These are phyloP conservation scores for Dothideomycetidae sp. DNA, from an alignment of 2,329 filamentous ascomycete genomes.

Conservation along the genomic window DNA sequence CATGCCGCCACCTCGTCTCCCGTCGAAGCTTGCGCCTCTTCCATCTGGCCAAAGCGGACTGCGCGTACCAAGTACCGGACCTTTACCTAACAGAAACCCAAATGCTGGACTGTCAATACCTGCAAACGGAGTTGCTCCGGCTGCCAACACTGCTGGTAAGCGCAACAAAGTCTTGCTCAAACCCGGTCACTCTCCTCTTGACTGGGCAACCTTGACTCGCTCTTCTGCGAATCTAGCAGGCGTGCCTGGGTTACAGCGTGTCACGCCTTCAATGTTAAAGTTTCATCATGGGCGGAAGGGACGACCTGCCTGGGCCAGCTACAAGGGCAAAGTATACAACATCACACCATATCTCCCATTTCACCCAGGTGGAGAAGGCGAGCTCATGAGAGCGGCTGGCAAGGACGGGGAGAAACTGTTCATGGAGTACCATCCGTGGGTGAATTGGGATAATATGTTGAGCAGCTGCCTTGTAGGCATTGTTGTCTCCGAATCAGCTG, in stretches of 20 bases:
- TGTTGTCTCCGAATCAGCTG: constrained; percentile 42
- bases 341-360: constrained; percentile 79
- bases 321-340: constrained; percentile 87
- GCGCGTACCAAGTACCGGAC: constrained; percentile 33
- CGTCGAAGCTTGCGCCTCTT: constrained; percentile 9
- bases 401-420: constrained; percentile 55
- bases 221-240: constrained; percentile 33
- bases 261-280: constrained; percentile 70
- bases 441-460: constrained; percentile 54
- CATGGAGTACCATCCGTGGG: constrained; percentile 51
- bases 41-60: constrained; percentile 16
- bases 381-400: constrained; percentile 63
- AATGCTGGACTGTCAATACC: constrained; percentile 18
- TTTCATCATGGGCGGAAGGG: constrained; percentile 69
- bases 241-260: constrained; percentile 46
- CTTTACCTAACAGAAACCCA: constrained; percentile 32
- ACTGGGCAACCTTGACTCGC: constrained; percentile 81
- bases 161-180: constrained; percentile 59
- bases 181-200: constrained; percentile 87
- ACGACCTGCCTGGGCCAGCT: constrained; percentile 77
- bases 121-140: constrained; percentile 23
- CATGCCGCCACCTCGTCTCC: constrained; percentile 17
- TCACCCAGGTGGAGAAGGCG: constrained; percentile 73
- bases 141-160: constrained; percentile 26
- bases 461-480: constrained; percentile 48